A percentile compares a stretch with the other conserved stretches of the same genome.
Evolutionary conservation across 1,284 basidiomycete genomes (phyloP).

Genomic region (Waitea zeae): DNA sequence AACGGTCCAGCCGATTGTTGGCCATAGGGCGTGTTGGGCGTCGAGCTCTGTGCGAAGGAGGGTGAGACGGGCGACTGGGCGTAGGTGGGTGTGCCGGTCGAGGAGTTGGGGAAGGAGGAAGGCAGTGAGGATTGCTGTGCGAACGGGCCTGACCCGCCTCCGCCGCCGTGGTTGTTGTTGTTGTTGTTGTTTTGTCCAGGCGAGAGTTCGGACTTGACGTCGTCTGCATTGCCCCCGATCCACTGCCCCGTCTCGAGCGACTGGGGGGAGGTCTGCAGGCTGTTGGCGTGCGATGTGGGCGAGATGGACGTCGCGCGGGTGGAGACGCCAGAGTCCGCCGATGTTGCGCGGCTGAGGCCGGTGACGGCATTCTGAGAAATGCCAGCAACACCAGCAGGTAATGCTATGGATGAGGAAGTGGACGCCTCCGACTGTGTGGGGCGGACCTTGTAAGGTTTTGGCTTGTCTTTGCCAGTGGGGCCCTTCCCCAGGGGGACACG

Average conservation of each 20-base stretch:
- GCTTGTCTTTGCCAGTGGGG: slow-evolving; percentile 69
- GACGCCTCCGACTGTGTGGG: neutral
- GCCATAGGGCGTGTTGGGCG: too few species aligned
- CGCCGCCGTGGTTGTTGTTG: too few species aligned
- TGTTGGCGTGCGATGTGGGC: slow-evolving; percentile 6
- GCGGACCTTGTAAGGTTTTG: slow-evolving; percentile 18
- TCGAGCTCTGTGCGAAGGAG: too few species aligned
- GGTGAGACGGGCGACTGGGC: too few species aligned
- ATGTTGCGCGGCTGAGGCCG: slow-evolving; percentile 5
- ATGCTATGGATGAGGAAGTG: neutral
- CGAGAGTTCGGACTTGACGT: too few species aligned
- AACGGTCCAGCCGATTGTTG: too few species aligned
- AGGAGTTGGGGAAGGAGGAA: slow-evolving; percentile 15
- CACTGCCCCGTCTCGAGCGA: neutral
- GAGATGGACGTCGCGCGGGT: slow-evolving; percentile 22
- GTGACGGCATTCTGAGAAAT: too few species aligned
- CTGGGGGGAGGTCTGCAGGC: neutral
- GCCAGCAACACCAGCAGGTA: slow-evolving; percentile 2
- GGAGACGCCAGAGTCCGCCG: slow-evolving; percentile 19
- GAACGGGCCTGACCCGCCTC: slow-evolving; percentile 11
- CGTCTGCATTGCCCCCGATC: neutral
- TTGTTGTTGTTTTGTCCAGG: too few species aligned
- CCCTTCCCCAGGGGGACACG: slow-evolving; percentile 59
- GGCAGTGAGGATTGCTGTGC: slow-evolving; percentile 15
- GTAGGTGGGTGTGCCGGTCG: too few species aligned